Evolutionary conservation across 148 eudicot genomes (phyloP), one percentile per base, ranked within the genome.

Genomic region (Camellia granthamiana): DNA sequence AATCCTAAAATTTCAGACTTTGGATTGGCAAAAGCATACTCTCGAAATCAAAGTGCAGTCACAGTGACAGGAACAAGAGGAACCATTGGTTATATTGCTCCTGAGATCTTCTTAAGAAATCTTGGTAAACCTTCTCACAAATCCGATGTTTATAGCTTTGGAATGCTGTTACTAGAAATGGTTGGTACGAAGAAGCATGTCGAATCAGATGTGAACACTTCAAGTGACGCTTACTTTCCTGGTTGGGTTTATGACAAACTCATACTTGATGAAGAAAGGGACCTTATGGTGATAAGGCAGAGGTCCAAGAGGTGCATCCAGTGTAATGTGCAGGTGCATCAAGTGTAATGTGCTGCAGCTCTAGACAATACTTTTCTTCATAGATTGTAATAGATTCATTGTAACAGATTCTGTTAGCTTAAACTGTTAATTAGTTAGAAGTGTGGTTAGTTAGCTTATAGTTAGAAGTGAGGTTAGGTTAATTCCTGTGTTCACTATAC

Each of bases 121-220:
- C n/a, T 78, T 13, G 80, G 80, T 5, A 68, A 55, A 5, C 73
- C 74, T 51, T 65, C 80, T 7, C 8, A 68, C 47, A 78, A 78
- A 67, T 68, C 80, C 6, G 80, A 77, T 66, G 80, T 77, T 65
- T 77, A 77, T 51, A 77, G 80, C 49, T 77, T 77, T 67, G 80
- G 80, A 4, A 78, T 78, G 80, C 38, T 78, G 12, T 52, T 78
- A 38, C 43, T 78, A 15, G 80, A 78, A 23, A 78, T 78, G 63
- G 64, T 55, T 30, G 80, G 80, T 44, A 64, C 51, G 8, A 78
- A 41, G 9, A 23, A 18, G 44, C 47, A 68, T 5, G 49, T 66
- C 6, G 43, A 55, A 52, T 16, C 54, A 21, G 59, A 38, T 13
- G 30, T 13, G 6, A 68, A 30, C 46, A 30, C 12, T 52, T 67